Percentiles rank a stretch among this genome's conserved stretches.
phyloP scores from a whole-genome alignment of 768 basidiomycete genomes.

The Boletus edulis region DNA sequence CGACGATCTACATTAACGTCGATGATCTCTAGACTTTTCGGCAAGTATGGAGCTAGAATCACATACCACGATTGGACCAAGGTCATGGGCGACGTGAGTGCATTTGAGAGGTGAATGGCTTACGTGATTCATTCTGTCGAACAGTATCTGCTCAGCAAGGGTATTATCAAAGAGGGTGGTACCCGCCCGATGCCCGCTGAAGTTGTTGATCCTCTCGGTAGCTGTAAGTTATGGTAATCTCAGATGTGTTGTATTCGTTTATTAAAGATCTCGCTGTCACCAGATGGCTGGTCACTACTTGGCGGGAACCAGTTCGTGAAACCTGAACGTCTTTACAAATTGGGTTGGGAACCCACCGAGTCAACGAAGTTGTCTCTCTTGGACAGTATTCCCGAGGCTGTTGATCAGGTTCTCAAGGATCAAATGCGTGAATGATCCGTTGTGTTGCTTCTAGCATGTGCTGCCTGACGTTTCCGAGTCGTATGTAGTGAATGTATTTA shows the following conservation, averaged over 20 bases:
- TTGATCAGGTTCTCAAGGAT: constrained; percentile 22
- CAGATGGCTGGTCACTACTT: constrained; percentile 41
- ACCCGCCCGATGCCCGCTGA: constrained; percentile 33
- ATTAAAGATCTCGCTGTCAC: neutral
- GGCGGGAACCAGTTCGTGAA: constrained; percentile 39
- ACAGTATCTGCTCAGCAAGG: constrained; percentile 35
- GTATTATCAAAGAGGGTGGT: constrained; percentile 33
- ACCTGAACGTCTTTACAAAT: constrained; percentile 32
- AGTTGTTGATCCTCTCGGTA: constrained; percentile 35
- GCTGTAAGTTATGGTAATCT: constrained; percentile 31
- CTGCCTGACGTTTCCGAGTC: neutral
- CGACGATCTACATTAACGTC: neutral
- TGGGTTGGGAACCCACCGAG: constrained; percentile 40
- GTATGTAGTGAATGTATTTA: constrained; percentile 1
- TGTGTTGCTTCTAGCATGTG: neutral
- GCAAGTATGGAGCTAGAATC: constrained; percentile 29
- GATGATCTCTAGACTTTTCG: constrained; percentile 32
- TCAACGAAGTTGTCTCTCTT: constrained; percentile 26
- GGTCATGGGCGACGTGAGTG: constrained; percentile 38
- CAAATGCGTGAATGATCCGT: neutral
- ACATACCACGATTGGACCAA: constrained; percentile 31
- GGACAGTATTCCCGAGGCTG: constrained; percentile 30
- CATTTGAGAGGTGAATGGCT: neutral
- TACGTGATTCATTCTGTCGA: neutral
- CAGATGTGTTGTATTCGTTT: neutral